Evolutionary conservation across 306 rosid genomes (phyloP).

Genomic region (Fragaria vesca): DNA sequence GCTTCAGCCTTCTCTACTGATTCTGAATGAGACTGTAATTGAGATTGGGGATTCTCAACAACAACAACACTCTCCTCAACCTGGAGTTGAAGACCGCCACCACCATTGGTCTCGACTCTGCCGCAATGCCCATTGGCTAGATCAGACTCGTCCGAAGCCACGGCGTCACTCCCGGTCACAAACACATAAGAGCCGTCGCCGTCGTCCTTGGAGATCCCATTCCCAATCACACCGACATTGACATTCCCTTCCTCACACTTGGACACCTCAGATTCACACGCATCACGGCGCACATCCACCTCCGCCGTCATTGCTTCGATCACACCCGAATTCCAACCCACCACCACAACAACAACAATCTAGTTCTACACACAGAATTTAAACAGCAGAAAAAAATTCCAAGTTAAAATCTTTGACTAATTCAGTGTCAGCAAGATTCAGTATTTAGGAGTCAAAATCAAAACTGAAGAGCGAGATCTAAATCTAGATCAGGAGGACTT

Average conservation of each 20-base stretch:
- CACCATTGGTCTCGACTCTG: not conserved
- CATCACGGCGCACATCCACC: conserved; percentile 43
- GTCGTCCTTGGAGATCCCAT: conserved; percentile 28
- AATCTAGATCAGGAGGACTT: not conserved
- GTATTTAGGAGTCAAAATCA: not conserved
- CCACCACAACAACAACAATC: conserved; percentile 12
- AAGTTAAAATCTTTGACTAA: not conserved
- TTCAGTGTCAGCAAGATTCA: not conserved
- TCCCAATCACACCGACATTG: conserved; percentile 14
- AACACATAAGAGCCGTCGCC: conserved; percentile 37
- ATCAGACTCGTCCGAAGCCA: conserved; percentile 36
- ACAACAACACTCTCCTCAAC: not conserved
- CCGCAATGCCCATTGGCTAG: conserved; percentile 17
- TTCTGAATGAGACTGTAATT: not conserved
- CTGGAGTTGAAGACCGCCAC: not conserved
- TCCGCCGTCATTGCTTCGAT: conserved; percentile 49
- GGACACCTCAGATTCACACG: conserved; percentile 40
- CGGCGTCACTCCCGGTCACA: conserved; percentile 32
- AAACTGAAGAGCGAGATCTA: conserved; percentile 2
- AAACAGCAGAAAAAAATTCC: not conserved
- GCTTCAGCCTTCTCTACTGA: not conserved
- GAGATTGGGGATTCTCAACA: not conserved
- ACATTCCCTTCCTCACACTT: conserved; percentile 3
- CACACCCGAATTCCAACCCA: conserved; percentile 3
- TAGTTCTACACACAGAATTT: not conserved